Evolutionary conservation across 2,329 filamentous ascomycete species (phyloP), one percentile per base, ranked within the genome.

Genomic region (Fusarium sterilihyphosum): DNA sequence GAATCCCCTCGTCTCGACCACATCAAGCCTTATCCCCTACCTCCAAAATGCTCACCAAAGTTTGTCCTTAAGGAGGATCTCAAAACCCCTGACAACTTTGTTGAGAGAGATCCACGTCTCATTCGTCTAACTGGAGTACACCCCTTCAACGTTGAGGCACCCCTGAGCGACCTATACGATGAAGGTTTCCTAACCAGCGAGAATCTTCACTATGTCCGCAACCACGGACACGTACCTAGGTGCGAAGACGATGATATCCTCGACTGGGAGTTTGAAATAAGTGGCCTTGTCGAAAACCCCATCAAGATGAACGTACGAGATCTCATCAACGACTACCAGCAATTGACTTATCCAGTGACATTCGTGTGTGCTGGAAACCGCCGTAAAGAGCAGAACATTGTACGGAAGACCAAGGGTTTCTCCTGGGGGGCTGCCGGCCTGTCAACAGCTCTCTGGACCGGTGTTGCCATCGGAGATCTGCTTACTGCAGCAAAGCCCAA

Each of bases 321-420:
- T 60, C 88, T 98, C 2, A 85, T 97, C 38, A 84, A 87, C 41
- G 88, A 93, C 14, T 97, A 93, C 77, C 91, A 95, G 62, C 94
- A 97, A 80, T 88, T 94, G 33, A 98, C 95, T 6, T 93, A 93
- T 66, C 95, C 95, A 0, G 88, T 98, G 68, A 98, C 95, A 0
- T 88, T 98, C 4, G 95, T 98, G 29, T 98, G 95, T 81, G 95
- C 95, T 8, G 95, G 95, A 3, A 98, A 98, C 81, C 88, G 95
- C 67, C 89, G 95, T 38, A 98, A 98, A 83, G 95, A 98, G 83
- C 95, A 98, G 80, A 98, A 98, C 76, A 87, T 94, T 59, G 93
- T 98, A 7, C 89, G 94, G 22, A 98, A 98, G 82, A 94, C 93
- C 3, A 97, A 98, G 78, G 95, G 95, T 0, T 98, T 98, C 84